Conservation (phyloP, 2,329 filamentous ascomycete genomes). For the Trichophaea hybrida region DNA sequence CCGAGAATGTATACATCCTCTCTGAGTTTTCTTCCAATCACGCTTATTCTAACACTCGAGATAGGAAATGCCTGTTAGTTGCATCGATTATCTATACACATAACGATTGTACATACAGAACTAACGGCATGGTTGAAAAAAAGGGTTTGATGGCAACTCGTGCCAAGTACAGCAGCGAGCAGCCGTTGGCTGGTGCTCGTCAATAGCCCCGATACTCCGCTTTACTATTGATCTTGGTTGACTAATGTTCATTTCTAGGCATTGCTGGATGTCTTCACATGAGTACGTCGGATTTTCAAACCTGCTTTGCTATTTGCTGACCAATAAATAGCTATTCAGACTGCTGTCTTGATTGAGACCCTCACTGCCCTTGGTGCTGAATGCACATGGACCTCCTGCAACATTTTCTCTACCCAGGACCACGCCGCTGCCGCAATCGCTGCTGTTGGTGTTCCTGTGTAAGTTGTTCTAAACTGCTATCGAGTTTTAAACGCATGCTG, state of each 20-base stretch:
- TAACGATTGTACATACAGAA: background rate
- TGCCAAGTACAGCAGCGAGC: slow-evolving; percentile 76
- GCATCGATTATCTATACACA: background rate
- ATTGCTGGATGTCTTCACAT: slow-evolving; percentile 98
- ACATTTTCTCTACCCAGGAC: slow-evolving; percentile 99
- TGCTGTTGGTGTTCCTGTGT: slow-evolving; percentile 77
- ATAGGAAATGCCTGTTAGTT: slow-evolving; percentile 27
- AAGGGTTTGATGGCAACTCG: slow-evolving; percentile 85
- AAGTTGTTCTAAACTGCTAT: slow-evolving; percentile 45
- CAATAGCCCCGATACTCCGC: background rate
- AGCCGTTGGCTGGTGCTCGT: slow-evolving; percentile 50
- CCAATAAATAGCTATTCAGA: slow-evolving; percentile 63
- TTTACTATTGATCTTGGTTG: background rate
- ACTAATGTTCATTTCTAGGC: slow-evolving; percentile 30
- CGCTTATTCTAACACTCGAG: background rate
- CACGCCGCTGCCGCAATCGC: slow-evolving; percentile 96
- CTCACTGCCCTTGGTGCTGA: slow-evolving; percentile 87
- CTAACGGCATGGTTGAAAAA: background rate
- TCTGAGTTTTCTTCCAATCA: background rate
- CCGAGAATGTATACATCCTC: slow-evolving; percentile 46
- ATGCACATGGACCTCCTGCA: slow-evolving; percentile 98
- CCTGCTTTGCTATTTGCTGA: background rate
- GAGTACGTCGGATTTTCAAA: slow-evolving; percentile 42
- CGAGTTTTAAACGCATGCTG: slow-evolving; percentile 32
- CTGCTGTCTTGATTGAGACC: slow-evolving; percentile 95